Evolutionary conservation across 257 asterid species (phyloP), one percentile per base, ranked within the genome.

Genomic region (Solanum appendiculatum): DNA sequence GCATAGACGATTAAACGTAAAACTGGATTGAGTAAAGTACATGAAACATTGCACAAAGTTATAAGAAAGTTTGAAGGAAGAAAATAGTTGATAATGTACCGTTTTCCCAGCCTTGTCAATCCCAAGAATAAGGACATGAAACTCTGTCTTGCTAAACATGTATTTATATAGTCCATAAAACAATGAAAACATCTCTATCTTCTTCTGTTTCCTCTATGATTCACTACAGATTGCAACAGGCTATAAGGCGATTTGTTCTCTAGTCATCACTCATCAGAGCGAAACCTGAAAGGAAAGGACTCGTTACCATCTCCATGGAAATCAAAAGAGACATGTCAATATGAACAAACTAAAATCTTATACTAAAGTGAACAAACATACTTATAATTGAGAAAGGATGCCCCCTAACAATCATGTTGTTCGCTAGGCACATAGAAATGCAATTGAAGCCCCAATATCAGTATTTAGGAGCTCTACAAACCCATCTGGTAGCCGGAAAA

Each of bases 91-190:
- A 29, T 42, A 5, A 9, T 31, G 39, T 94, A 96, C 99, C 58
- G 99, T 96, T 94, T 96, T 96, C 39, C 99, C 99, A 75, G 98
- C 94, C 91, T 96, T 95, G 92, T 95, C 99, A 21, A 95, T 96
- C 85, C 99, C 99, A n/a, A 96, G 97, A 90, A 95, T 96, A 89
- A 96, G 99, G 92, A 96, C 94, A 90, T 93, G 99, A 87, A 94
- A 93, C 93, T 96, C 98, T 69, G 92, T 93, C 94, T 94, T 96
- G 95, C 94, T 95, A 94, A 95, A 90, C 91, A 92, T 90, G 91
- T 94, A 89, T 85, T 96, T 93, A 94, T 94, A 96, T 58, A 96
- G 93, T 89, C 99, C 99, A 89, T 93, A 96, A 86, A 92, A 92
- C 83, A 95, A 92, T 27, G 99, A 94, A 93, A 96, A 95, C 98